These are phyloP conservation scores for Rhynchosporium graminicola DNA, from an alignment of 2,329 filamentous ascomycete species.

Conservation along the genomic window DNA sequence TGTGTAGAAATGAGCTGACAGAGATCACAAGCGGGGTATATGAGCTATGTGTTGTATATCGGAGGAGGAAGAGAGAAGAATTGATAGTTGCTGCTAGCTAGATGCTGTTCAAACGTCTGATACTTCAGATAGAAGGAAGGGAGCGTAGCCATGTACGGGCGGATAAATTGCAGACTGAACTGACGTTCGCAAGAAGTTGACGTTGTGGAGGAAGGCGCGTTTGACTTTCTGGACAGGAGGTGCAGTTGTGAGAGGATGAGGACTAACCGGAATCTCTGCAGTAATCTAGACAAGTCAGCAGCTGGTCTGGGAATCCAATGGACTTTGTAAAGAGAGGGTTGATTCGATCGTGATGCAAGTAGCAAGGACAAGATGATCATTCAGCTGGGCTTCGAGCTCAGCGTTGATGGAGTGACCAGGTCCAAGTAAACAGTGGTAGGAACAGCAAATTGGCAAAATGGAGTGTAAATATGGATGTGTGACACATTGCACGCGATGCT, in stretches of 20 bases:
- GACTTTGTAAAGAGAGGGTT: too few relatives aligned
- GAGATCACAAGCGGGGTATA: not conserved
- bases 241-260: not conserved
- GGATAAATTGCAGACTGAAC: not conserved
- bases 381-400: not conserved
- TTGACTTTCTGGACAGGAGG: not conserved
- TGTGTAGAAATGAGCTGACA: not conserved
- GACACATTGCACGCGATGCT: not conserved
- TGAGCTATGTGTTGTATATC: not conserved
- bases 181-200: not conserved
- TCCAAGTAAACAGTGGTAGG: conserved; percentile 1
- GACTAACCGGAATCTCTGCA: conserved; percentile 9
- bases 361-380: not conserved
- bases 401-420: not conserved
- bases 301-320: not conserved
- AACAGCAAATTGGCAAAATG: not conserved
- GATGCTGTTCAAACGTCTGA: not conserved
- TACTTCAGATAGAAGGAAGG: not conserved
- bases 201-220: not conserved
- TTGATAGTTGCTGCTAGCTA: not conserved
- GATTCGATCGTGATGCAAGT: too few relatives aligned
- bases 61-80: not conserved
- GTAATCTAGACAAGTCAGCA: conserved; percentile 8
- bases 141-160: not conserved
- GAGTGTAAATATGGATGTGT: not conserved